These are phyloP conservation scores for Psilocybe cyanescens DNA, from an alignment of 768 basidiomycete genomes.

Conservation along the genomic window DNA sequence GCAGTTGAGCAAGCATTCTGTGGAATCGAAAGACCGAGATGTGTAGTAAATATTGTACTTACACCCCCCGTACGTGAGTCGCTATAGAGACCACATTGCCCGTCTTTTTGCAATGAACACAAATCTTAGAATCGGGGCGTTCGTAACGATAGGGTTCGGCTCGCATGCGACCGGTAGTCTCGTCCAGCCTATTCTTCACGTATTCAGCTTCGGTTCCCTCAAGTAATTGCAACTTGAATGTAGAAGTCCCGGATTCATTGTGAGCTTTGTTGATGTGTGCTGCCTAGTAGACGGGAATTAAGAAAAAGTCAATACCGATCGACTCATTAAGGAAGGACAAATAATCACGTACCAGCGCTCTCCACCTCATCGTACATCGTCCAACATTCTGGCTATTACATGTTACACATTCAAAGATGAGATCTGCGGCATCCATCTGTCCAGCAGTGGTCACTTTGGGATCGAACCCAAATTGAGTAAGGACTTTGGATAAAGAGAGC, in stretches of 20 bases:
- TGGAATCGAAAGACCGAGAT: no score
- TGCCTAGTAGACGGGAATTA: not conserved
- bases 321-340: not conserved
- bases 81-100: not conserved
- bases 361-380: constrained; percentile 28
- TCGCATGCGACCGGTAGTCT: not conserved
- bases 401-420: constrained; percentile 29
- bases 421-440: constrained; percentile 25
- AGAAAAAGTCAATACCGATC: not conserved
- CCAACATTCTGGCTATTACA: constrained; percentile 20
- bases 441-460: constrained; percentile 23
- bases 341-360: constrained; percentile 12
- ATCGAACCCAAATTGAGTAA: constrained; percentile 14
- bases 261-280: not conserved
- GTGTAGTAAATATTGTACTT: not conserved
- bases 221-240: not conserved
- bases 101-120: not conserved
- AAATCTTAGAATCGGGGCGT: not conserved
- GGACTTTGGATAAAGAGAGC: not conserved
- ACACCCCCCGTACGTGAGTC: not conserved
- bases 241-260: no score
- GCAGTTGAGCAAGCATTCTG: not conserved
- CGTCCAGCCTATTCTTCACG: not conserved
- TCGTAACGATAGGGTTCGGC: no score
- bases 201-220: not conserved